Evolutionary conservation across 148 eudicot genomes (phyloP).

Genomic region (Polygonum maritimum): DNA sequence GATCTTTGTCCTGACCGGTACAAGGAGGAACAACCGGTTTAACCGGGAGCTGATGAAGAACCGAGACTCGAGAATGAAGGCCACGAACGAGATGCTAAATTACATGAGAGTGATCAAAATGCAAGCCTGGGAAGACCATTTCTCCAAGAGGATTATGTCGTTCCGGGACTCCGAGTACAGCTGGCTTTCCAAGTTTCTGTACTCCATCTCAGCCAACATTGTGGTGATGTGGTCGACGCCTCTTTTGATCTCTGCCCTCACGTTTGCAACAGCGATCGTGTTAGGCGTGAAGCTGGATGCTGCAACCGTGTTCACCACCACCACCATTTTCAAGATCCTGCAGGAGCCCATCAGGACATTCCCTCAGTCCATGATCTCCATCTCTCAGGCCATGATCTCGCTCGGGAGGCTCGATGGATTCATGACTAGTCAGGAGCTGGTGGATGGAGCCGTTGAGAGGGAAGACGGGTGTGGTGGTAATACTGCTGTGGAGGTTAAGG

Average conservation of each 20-base stretch:
- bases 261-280: conserved; percentile 64
- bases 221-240: conserved; percentile 82
- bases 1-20: conserved; percentile 40
- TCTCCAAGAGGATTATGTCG: conserved; percentile 48
- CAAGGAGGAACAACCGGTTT: conserved; percentile 48
- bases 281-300: conserved; percentile 67
- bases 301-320: conserved; percentile 77
- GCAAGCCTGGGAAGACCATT: conserved; percentile 96
- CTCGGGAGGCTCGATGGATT: conserved; percentile 60
- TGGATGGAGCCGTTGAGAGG: conserved; percentile 52
- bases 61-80: conserved; percentile 86
- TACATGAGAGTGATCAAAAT: conserved; percentile 92
- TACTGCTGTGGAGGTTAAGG: conserved; percentile 56
- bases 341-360: conserved; percentile 88
- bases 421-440: conserved; percentile 70
- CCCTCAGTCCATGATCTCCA: conserved; percentile 86
- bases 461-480: conserved; percentile 35
- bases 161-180: conserved; percentile 60
- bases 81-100: conserved; percentile 87
- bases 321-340: conserved; percentile 60
- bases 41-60: conserved; percentile 56
- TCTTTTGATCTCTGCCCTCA: conserved; percentile 40
- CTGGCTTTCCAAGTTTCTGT: conserved; percentile 73
- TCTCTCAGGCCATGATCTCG: conserved; percentile 88
- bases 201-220: conserved; percentile 47